A percentile compares a stretch with the other conserved stretches of the same genome.
Evolutionary conservation across 495 filamentous ascomycete species (phyloP).

Genomic region (Evansstolkia leycettana): DNA sequence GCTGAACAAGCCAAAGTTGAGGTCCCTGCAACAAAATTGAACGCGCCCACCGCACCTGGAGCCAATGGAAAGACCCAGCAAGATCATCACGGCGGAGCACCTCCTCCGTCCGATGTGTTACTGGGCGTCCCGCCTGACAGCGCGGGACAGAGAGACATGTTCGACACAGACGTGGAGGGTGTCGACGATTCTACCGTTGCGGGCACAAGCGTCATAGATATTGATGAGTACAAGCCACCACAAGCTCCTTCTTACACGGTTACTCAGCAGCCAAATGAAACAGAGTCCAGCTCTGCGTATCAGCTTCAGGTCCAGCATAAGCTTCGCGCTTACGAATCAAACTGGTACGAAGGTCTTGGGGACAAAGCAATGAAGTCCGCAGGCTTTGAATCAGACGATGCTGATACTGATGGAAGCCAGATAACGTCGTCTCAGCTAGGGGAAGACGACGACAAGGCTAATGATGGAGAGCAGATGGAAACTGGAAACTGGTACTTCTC

Average conservation of each 20-base stretch:
- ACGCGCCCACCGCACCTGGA: slow-evolving; percentile 6
- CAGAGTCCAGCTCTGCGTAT: slow-evolving; percentile 13
- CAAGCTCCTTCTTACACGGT: slow-evolving; percentile 12
- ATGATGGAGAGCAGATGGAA: slow-evolving; percentile 9
- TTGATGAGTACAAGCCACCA: slow-evolving; percentile 13
- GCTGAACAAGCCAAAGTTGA: slow-evolving; percentile 27
- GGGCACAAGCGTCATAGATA: slow-evolving; percentile 25
- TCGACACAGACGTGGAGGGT: slow-evolving; percentile 35
- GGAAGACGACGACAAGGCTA: slow-evolving; percentile 19
- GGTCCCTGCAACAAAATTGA: slow-evolving; percentile 14
- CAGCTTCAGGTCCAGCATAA: slow-evolving; percentile 17
- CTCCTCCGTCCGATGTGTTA: slow-evolving; percentile 1
- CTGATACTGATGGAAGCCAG: slow-evolving; percentile 20
- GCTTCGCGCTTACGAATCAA: slow-evolving; percentile 14
- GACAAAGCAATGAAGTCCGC: slow-evolving; percentile 24
- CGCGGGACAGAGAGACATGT: slow-evolving; percentile 19
- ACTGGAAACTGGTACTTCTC: slow-evolving; percentile 16
- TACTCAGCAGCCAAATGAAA: slow-evolving; percentile 8
- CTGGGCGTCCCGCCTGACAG: slow-evolving; percentile 5
- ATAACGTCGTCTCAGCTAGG: slow-evolving; percentile 22
- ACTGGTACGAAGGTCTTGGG: slow-evolving; percentile 27
- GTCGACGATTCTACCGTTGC: slow-evolving; percentile 36
- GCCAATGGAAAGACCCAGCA: slow-evolving; percentile 9
- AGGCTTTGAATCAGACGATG: slow-evolving; percentile 25
- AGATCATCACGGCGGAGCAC: slow-evolving; percentile 10